phyloP scores from a whole-genome alignment of 164 flowering plant species.

The Vitis vinifera region ASM3070453v1 NC_081814.1:1285501-1286000 shows the following conservation, averaged over 20 bases:
- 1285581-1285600: constrained; percentile 62
- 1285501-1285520: constrained; percentile 54
- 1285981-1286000: constrained; percentile 27
- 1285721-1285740: constrained; percentile 30
- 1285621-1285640: constrained; percentile 37
- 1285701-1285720: constrained; percentile 27
- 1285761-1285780: constrained; percentile 1
- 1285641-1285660: constrained; percentile 24
- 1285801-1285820: not conserved
- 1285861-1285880: not conserved
- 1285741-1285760: constrained; percentile 19
- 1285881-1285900: not conserved
- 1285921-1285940: not conserved
- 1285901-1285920: not conserved
- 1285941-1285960: not conserved
- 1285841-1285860: not conserved
- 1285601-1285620: constrained; percentile 60
- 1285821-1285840: not conserved
- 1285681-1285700: constrained; percentile 37
- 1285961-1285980: constrained; percentile 30
- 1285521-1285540: constrained; percentile 48
- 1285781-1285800: not conserved
- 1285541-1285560: constrained; percentile 58
- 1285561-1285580: constrained; percentile 63
- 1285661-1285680: constrained; percentile 22